Evolutionary conservation across 495 filamentous ascomycete species (phyloP).

Genomic region (Staphylotrichum longicolle): DNA sequence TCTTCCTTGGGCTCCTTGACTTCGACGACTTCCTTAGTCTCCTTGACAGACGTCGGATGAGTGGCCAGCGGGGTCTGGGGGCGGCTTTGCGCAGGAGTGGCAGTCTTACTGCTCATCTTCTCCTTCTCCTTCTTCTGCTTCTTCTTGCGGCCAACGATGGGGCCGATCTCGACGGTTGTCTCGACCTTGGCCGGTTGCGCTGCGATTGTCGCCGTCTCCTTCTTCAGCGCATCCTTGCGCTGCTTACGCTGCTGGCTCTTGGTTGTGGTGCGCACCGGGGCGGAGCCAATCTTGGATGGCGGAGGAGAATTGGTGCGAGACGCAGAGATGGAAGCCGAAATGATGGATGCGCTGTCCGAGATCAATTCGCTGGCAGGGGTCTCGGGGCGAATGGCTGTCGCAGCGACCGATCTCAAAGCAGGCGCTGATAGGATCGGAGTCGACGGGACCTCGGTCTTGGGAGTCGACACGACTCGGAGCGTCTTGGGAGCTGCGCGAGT

Average conservation of each 20-base stretch:
- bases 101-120: slow-evolving; percentile 29
- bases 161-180: slow-evolving; percentile 63
- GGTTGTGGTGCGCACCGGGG: slow-evolving; percentile 73
- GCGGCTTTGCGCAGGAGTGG: slow-evolving; percentile 41
- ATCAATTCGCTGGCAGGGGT: slow-evolving; percentile 74
- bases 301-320: slow-evolving; percentile 78
- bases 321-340: slow-evolving; percentile 75
- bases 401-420: slow-evolving; percentile 36
- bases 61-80: slow-evolving; percentile 31
- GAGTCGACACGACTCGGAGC: slow-evolving; percentile 67
- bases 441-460: slow-evolving; percentile 63
- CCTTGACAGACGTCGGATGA: slow-evolving; percentile 34
- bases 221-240: slow-evolving; percentile 67
- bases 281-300: slow-evolving; percentile 66
- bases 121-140: slow-evolving; percentile 77
- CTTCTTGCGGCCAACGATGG: slow-evolving; percentile 84
- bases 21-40: slow-evolving; percentile 36
- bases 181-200: slow-evolving; percentile 54
- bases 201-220: slow-evolving; percentile 50
- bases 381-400: slow-evolving; percentile 64
- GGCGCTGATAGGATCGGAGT: slow-evolving; percentile 28
- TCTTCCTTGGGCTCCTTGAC: slow-evolving; percentile 34
- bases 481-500: slow-evolving; percentile 51
- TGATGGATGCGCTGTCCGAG: slow-evolving; percentile 73
- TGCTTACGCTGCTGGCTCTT: slow-evolving; percentile 93